Percentiles rank a stretch among this genome's conserved stretches.
Conservation (phyloP, 495 filamentous ascomycete genomes). For the Aspergillus olivimuriae region DNA sequence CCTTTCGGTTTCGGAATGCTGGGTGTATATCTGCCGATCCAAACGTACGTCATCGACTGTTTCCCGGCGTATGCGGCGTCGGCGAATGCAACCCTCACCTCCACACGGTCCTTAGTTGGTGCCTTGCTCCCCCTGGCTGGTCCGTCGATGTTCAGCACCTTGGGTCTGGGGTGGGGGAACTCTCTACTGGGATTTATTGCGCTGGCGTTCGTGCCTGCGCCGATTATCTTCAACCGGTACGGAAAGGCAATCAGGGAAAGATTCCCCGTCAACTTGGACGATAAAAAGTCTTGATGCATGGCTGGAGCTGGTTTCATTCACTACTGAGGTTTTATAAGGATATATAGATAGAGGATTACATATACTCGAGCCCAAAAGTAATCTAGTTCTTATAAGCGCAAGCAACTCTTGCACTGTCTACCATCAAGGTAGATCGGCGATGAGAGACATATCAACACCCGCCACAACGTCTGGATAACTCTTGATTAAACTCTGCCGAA, state of each 20-base stretch:
- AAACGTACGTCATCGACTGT: slow-evolving; percentile 31
- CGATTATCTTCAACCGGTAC: slow-evolving; percentile 25
- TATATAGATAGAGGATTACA: neutral
- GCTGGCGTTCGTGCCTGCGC: slow-evolving; percentile 39
- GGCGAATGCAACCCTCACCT: slow-evolving; percentile 50
- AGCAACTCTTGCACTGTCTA: neutral
- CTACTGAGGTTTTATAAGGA: neutral
- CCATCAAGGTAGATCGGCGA: neutral
- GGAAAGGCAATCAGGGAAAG: slow-evolving; percentile 12
- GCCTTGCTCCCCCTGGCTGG: slow-evolving; percentile 59
- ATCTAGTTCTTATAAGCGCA: neutral
- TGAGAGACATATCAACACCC: neutral
- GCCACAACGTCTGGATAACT: neutral
- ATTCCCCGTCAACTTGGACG: neutral
- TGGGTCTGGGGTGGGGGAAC: slow-evolving; percentile 65
- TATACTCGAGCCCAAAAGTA: too few species aligned
- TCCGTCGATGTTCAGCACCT: slow-evolving; percentile 49
- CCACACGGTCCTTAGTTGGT: slow-evolving; percentile 51
- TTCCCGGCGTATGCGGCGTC: slow-evolving; percentile 45
- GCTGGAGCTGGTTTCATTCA: neutral
- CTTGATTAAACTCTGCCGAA: neutral
- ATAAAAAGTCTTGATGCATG: neutral
- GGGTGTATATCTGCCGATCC: slow-evolving; percentile 20
- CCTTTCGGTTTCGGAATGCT: slow-evolving; percentile 22
- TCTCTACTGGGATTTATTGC: slow-evolving; percentile 59